These are phyloP conservation scores for Abelmoschus esculentus DNA, from an alignment of 345 rosid species.

Conservation along the genomic window DNA sequence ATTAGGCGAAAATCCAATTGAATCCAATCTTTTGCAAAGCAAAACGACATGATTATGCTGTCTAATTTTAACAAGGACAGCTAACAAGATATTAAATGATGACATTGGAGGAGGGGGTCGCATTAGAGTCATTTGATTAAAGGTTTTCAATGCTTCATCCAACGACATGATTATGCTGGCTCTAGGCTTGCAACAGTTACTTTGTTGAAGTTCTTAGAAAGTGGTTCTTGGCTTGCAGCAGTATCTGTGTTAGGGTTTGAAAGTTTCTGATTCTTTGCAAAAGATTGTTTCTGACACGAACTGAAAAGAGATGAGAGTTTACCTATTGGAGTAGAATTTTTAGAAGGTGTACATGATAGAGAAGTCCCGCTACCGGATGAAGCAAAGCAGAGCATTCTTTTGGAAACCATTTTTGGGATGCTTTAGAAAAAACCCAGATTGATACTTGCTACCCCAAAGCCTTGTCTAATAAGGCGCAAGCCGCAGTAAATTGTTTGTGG, in stretches of 20 bases:
- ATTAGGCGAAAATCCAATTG: neutral
- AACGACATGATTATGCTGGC: no score
- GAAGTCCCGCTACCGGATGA: neutral
- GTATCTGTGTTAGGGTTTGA: no score
- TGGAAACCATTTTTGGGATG: conserved; percentile 9
- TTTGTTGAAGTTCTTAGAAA: neutral
- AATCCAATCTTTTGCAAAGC: conserved; percentile 7
- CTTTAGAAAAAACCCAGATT: neutral
- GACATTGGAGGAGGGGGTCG: neutral
- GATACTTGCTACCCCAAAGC: neutral
- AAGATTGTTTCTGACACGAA: no score
- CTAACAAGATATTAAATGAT: neutral
- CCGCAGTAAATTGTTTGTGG: no score
- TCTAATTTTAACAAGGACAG: conserved; percentile 3
- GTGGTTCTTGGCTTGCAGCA: neutral
- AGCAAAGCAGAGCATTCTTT: neutral
- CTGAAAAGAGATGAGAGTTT: conserved; percentile 15
- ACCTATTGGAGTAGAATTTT: conserved; percentile 8
- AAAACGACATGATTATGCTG: neutral
- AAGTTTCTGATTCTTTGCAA: no score
- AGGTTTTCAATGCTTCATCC: conserved; percentile 18
- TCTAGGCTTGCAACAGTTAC: neutral
- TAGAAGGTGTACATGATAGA: neutral
- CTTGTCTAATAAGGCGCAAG: neutral
- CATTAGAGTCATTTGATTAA: conserved; percentile 3